Base-by-base conservation (phyloP, 108 stramenopile genomes). In the Cylindrotheca closterium region DNA sequence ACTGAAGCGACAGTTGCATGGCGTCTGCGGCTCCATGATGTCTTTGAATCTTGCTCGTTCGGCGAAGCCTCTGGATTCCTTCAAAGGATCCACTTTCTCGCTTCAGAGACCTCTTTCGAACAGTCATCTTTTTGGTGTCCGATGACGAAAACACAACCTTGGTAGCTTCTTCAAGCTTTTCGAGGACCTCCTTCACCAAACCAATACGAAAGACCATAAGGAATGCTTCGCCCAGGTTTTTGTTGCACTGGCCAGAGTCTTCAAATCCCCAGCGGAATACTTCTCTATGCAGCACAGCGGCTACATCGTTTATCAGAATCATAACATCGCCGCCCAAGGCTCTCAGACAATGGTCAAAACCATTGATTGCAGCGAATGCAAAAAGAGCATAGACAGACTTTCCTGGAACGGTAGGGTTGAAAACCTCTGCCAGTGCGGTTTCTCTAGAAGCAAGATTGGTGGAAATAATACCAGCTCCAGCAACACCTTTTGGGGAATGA, bases 201-300 rank as follows among this genome's bases (percentile, higher is more conserved):
- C 93, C 93, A 51, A 96, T 95, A 46, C 96, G 86, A 88, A 93
- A 98, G 0, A 97, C 95, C 84, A 97, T 88, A 46, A 98, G 75
- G 70, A 97, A 97, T 21, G 92, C 87, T 67, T 79, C 78, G 26
- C 98, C 98, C 42, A 97, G 66, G 72, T 98, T 98, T 62, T 96
- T 96, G 80, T 98, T 98, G 67, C 94, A 94, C 45, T 87, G 88
- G 5, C 98, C 98, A 10, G 74, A 81, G 58, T 94, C 87, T 27
- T 85, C 88, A 51, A 90, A 80, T 3, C 84, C 86, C 93, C 94
- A 96, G 42, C 83, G 72, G 47, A 74, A 80, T 3, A 91, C 90
- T 65, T 96, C 91, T 31, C 73, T 81, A 62, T 98, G 98, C 30
- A 98, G 68, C 34, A 98, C 90, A 24, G 68, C 65, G 3, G 98